Evolutionary conservation across 257 asterid genomes (phyloP).

Genomic region (Solanum rostratum): DNA sequence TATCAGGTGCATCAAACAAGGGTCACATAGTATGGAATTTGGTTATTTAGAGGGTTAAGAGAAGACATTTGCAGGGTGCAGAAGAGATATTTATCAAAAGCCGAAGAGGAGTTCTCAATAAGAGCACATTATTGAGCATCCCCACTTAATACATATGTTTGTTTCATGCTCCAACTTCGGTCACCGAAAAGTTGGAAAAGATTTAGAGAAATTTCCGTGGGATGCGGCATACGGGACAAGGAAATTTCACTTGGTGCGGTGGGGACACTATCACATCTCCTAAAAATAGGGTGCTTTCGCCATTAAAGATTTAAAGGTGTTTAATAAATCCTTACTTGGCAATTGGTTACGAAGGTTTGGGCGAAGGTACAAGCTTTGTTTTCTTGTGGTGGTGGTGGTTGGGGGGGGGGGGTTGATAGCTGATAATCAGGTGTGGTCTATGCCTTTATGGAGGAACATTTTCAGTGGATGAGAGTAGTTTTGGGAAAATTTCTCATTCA

Average conservation of each 20-base stretch:
- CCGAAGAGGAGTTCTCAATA: neutral
- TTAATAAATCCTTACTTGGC: neutral
- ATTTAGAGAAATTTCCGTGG: neutral
- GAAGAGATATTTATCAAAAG: neutral
- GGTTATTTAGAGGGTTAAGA: neutral
- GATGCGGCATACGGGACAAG: neutral
- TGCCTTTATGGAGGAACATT: neutral
- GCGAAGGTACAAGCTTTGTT: neutral
- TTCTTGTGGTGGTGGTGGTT: no score
- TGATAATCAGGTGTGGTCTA: neutral
- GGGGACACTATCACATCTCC: neutral
- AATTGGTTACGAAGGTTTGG: neutral
- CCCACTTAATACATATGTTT: neutral
- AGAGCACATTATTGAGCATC: neutral
- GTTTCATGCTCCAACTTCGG: neutral
- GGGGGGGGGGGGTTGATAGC: neutral
- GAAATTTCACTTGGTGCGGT: neutral
- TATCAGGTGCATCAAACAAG: no score
- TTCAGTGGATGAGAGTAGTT: neutral
- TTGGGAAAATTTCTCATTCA: neutral
- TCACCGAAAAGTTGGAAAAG: neutral
- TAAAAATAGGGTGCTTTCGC: neutral
- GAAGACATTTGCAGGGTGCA: neutral
- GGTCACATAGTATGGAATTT: neutral
- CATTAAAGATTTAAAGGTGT: neutral